Base-by-base conservation (phyloP, 192 early-diverging fungal genomes). In the Dissophora ornata region DNA sequence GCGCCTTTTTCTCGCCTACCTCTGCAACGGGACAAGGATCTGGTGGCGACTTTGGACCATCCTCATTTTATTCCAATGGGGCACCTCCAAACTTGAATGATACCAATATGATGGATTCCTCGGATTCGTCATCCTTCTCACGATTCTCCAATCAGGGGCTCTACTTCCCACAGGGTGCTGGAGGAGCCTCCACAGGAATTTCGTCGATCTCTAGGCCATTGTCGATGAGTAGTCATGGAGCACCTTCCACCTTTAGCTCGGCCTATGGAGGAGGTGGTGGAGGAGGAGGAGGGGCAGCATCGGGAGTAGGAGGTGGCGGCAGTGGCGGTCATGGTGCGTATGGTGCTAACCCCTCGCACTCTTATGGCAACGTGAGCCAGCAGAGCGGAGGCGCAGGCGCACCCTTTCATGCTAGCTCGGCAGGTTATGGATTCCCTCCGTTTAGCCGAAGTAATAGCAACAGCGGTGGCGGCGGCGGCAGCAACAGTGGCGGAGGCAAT, bases 311-410 rank as follows among this genome's bases (percentile, higher is more conserved):
- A 33, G 33, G 51, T 26, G 49, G 38, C 13, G 50, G 38, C 15
- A 49, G 33, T 40, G 62, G 63, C 30, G 22, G 48, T 16, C 34
- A 47, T 32, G 26, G 66, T 28, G 36, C 38, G 2, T 47, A 57
- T 48, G 59, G 68, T 8, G 30, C 55, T n/a, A 52, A 30, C 9
- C 26, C 63, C 5, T 55, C 71, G 12, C 62, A 74, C 42, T 32
- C 62, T 9, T 75, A 75, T 49, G 52, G 71, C 24, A 29, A 40
- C 28, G 42, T 75, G 57, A 47, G 34, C 46, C 69, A 71, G 36
- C 60, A 62, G 38, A 62, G 61, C 58, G 71, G 71, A 48, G 34
- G 57, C 64, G 57, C 71, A n/a, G 63, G 71, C 57, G 52, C 71
- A 55, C 45, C 62, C 22, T 75, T 75, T 55, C 63, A 75, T 16